Evolutionary conservation across 2,329 filamentous ascomycete species (phyloP), one percentile per base, ranked within the genome.

Genomic region (Fusarium tjaetaba): DNA sequence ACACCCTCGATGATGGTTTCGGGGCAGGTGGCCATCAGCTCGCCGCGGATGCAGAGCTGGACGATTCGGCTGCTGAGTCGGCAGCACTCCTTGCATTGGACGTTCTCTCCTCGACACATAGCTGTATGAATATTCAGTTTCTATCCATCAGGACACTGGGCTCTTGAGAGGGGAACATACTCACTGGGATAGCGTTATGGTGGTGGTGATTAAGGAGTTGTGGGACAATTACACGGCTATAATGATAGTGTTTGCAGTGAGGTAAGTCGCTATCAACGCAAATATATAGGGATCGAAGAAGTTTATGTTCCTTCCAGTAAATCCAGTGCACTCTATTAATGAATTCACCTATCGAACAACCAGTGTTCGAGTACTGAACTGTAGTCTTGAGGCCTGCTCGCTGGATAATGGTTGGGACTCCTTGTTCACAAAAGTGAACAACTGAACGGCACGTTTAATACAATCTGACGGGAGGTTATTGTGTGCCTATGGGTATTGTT

Each of bases 51-150:
- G 43, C 73, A 75, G 43, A 53, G 51, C n/a, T 65, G 36, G 42
- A 58, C 43, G 24, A 75, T 55, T 16, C 58, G 55, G 15, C 39
- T 42, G 24, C 34, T 61, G 24, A 73, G 45, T 46, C 48, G 43
- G 32, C 39, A 62, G 68, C 73, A 75, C 30, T 68, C 51, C 45
- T 64, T 72, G 13, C 73, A 76, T 38, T 72, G 73, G 49, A 76
- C 58, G 28, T 61, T 65, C 22, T 63, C 71, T 16, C 68, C 73
- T 59, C 58, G 53, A 45, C 73, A 76, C 73, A 76, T 76, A 32
- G 11, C 59, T 68, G 7, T 6, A 38, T 32, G 26, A 22, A 10
- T 5, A n/a, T 32, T 72, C 2, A 72, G 58, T 15, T 24, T 34
- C 16, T 20, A 11, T 34, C 26, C 22, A 13, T 34, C n/a, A 16